phyloP scores from a whole-genome alignment of 768 basidiomycete genomes.

The Mycena amicta region DNA sequence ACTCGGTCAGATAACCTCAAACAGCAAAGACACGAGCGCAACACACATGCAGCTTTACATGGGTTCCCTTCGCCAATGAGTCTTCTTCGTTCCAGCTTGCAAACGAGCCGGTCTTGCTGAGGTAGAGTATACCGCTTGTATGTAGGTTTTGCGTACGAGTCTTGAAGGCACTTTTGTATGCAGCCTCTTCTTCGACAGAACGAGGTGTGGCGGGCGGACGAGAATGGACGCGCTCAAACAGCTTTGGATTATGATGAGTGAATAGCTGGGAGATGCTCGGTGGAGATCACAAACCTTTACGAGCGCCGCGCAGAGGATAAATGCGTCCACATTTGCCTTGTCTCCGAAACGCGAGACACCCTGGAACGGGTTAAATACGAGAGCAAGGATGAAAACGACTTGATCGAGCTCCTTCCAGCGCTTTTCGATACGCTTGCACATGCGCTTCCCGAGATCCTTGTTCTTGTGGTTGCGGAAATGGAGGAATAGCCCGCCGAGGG shows the following conservation, averaged over 20 bases:
- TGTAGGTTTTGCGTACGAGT: not conserved
- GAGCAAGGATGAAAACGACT: constrained; percentile 1
- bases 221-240: constrained; percentile 1
- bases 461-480: constrained; percentile 5
- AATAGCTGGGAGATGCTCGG: not conserved
- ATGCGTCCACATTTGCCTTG: not conserved
- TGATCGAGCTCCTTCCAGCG: constrained; percentile 14
- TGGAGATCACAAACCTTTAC: not conserved
- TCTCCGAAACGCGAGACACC: not conserved
- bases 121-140: constrained; percentile 3
- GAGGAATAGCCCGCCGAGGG: constrained; percentile 10
- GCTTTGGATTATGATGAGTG: not conserved
- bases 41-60: constrained; percentile 1
- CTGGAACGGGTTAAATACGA: constrained; percentile 9
- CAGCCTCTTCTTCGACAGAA: not conserved
- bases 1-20: not conserved
- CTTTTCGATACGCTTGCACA: constrained; percentile 10
- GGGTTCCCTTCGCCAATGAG: not conserved
- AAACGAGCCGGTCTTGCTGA: constrained; percentile 7
- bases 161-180: not conserved
- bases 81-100: constrained; percentile 1
- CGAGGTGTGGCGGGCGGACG: constrained; percentile 1
- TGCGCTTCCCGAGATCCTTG: not conserved
- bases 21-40: not conserved
- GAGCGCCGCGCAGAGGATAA: not conserved